Conservation (phyloP, 768 basidiomycete species). For the Leccinum arenicola region DNA sequence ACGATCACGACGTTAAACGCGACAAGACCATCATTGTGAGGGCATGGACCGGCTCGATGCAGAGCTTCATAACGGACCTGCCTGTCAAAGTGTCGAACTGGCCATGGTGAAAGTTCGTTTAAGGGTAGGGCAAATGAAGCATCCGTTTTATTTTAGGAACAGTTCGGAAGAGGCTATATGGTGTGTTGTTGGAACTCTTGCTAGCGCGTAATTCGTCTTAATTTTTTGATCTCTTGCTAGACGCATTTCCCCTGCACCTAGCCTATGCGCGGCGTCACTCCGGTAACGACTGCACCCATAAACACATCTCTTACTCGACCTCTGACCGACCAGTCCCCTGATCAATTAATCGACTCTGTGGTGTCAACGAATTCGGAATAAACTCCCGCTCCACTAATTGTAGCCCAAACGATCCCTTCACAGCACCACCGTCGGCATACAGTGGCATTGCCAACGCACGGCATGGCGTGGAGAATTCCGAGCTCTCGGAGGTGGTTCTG, state of each 20-base stretch:
- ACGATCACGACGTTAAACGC: constrained; percentile 79
- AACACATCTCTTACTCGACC: constrained; percentile 23
- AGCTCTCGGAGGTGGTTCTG: constrained; percentile 11
- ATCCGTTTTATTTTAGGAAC: constrained; percentile 38
- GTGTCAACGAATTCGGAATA: constrained; percentile 7
- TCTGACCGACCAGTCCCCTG: constrained; percentile 18
- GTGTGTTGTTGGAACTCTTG: constrained; percentile 16
- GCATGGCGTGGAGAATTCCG: constrained; percentile 23
- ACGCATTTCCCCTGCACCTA: constrained; percentile 49
- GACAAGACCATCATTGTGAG: constrained; percentile 72
- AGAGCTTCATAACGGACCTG: constrained; percentile 67
- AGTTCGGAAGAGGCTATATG: constrained; percentile 72
- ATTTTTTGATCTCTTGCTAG: constrained; percentile 23
- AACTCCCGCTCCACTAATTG: constrained; percentile 7
- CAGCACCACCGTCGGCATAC: constrained; percentile 25
- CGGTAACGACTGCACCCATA: constrained; percentile 29
- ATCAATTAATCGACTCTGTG: constrained; percentile 12
- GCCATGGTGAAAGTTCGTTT: constrained; percentile 57
- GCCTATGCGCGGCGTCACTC: constrained; percentile 31
- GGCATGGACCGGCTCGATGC: constrained; percentile 70
- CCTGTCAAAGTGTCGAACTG: constrained; percentile 84
- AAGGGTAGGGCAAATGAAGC: not conserved
- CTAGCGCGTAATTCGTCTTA: not conserved
- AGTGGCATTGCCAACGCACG: constrained; percentile 17
- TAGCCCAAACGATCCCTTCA: constrained; percentile 24